phyloP scores from a whole-genome alignment of 108 stramenopile genomes.

The Cyclotella cryptica region DNA sequence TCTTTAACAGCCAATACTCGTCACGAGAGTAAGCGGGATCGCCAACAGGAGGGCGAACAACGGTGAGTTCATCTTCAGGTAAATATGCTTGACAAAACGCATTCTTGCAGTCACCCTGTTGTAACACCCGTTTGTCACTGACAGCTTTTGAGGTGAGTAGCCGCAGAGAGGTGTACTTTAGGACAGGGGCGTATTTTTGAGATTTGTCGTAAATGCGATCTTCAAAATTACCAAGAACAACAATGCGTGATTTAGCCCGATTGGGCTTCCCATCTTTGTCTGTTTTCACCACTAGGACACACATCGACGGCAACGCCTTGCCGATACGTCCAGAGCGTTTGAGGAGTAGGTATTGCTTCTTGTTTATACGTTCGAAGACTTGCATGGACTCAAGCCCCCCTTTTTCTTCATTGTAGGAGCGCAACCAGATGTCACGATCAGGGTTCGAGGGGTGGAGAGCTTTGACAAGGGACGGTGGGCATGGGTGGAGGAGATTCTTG shows the following conservation, averaged over 20 bases:
- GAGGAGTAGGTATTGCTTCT: neutral
- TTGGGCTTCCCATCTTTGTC: conserved; percentile 22
- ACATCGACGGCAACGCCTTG: neutral
- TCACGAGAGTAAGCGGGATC: conserved; percentile 20
- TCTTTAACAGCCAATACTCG: conserved; percentile 24
- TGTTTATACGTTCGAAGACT: neutral
- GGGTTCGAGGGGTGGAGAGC: conserved; percentile 17
- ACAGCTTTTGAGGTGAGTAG: conserved; percentile 17
- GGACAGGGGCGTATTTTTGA: conserved; percentile 32
- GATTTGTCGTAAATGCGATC: conserved; percentile 15
- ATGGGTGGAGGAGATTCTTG: conserved; percentile 18
- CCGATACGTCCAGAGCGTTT: neutral
- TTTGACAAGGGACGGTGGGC: conserved; percentile 8
- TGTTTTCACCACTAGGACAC: conserved; percentile 11
- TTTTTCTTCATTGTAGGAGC: conserved; percentile 29
- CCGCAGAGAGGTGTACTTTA: conserved; percentile 18
- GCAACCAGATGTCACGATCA: conserved; percentile 15
- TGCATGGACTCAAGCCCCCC: neutral
- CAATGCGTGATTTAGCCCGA: conserved; percentile 20
- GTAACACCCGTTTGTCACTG: neutral
- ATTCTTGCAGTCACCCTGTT: conserved; percentile 51
- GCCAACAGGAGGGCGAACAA: conserved; percentile 19
- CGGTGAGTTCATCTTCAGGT: conserved; percentile 23
- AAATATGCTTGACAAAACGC: conserved; percentile 38
- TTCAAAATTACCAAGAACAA: conserved; percentile 23